These are phyloP conservation scores for Fraxinus nigra DNA, from an alignment of 305 asterid species.

Conservation along the genomic window DNA sequence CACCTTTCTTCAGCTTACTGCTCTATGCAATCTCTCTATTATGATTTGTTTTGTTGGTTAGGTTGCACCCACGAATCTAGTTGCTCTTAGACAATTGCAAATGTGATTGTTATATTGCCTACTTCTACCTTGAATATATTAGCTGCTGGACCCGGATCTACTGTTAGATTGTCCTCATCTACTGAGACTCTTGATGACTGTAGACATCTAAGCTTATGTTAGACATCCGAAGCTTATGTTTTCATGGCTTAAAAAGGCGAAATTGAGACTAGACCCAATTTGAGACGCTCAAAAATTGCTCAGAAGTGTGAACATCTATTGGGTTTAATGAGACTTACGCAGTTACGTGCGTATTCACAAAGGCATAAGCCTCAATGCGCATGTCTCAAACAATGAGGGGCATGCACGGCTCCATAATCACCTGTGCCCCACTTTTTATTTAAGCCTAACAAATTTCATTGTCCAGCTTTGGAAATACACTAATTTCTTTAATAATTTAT, in stretches of 20 bases:
- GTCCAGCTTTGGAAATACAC: not conserved
- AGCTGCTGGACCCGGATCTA: not conserved
- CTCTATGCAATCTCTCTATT: conserved; percentile 5
- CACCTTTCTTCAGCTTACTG: not conserved
- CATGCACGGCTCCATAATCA: not conserved
- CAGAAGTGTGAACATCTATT: not conserved
- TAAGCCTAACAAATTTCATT: not conserved
- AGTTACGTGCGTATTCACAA: not conserved
- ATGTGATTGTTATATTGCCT: not conserved
- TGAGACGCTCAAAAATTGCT: not conserved
- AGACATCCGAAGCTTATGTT: not conserved
- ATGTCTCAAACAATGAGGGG: not conserved
- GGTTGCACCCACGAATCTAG: conserved; percentile 4
- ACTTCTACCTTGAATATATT: not conserved
- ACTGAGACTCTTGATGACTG: not conserved
- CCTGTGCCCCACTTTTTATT: not conserved
- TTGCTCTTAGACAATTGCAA: not conserved
- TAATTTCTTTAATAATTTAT: not conserved
- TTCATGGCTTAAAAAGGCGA: not conserved
- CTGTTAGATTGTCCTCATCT: not conserved
- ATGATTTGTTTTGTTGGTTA: not conserved
- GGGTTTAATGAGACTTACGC: not conserved
- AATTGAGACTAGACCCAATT: not conserved
- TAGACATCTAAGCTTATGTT: not conserved
- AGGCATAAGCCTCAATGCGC: not conserved